phyloP scores from a whole-genome alignment of 305 asterid species.

The Fraxinus angustifolia region DNA sequence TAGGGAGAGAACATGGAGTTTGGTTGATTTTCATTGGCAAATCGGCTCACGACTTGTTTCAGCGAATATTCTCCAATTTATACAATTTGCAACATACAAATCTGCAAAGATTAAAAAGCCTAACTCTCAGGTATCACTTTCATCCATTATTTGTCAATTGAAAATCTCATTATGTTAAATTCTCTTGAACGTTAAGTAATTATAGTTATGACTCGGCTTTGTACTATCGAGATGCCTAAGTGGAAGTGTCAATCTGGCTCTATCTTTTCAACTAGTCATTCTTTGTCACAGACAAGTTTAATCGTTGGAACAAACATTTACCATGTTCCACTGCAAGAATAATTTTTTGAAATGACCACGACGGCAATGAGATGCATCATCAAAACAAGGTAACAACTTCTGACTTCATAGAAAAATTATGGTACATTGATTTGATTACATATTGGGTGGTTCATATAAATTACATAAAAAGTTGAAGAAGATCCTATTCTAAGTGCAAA shows the following conservation, averaged over 20 bases:
- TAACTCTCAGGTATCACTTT: constrained; percentile 35
- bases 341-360: constrained; percentile 39
- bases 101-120: constrained; percentile 27
- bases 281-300: constrained; percentile 3
- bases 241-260: no score
- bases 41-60: constrained; percentile 73
- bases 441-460: constrained; percentile 6
- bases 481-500: no score
- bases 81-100: constrained; percentile 46
- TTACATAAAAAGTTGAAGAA: neutral
- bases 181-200: no score
- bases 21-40: constrained; percentile 53
- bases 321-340: constrained; percentile 61
- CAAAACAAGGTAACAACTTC: constrained; percentile 49
- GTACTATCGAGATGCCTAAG: no score
- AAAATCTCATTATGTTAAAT: neutral
- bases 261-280: neutral
- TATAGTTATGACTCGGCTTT: no score
- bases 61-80: constrained; percentile 51
- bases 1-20: no score
- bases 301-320: constrained; percentile 6
- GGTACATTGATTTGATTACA: neutral
- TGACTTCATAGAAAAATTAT: neutral
- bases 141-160: neutral
- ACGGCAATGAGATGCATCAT: constrained; percentile 43